These are phyloP conservation scores for Leptographium wingfieldii DNA, from an alignment of 2,329 filamentous ascomycete species.

Conservation along the genomic window DNA sequence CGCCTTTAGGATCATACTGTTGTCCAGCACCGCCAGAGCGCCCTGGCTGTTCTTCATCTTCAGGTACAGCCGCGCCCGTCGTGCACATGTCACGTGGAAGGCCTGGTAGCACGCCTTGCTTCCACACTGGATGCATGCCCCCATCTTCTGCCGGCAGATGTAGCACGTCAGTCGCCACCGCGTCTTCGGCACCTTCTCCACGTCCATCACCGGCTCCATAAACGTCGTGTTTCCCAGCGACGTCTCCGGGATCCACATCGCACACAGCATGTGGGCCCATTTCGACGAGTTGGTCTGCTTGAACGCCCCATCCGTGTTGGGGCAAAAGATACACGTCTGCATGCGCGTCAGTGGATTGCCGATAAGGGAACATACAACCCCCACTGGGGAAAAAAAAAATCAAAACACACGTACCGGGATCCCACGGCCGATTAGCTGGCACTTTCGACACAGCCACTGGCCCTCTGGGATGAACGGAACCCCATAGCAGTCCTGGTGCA, in stretches of 20 bases:
- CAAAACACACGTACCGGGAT: conserved; percentile 47
- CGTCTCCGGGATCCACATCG: conserved; percentile 97
- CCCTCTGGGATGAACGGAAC: conserved; percentile 98
- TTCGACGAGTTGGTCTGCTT: conserved; percentile 95
- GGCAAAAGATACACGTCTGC: conserved; percentile 92
- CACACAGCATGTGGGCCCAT: conserved; percentile 93
- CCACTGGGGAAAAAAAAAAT: conserved; percentile 7
- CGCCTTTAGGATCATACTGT: conserved; percentile 75
- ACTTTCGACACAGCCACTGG: conserved; percentile 96
- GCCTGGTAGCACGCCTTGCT: conserved; percentile 96
- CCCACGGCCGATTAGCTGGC: conserved; percentile 84
- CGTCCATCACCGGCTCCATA: conserved; percentile 96
- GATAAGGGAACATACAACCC: background rate
- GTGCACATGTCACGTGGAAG: conserved; percentile 93
- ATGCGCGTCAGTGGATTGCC: background rate
- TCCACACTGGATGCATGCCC: conserved; percentile 93
- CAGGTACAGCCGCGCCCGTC: conserved; percentile 73
- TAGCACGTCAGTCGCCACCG: conserved; percentile 93
- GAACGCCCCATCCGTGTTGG: conserved; percentile 93
- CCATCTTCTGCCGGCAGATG: conserved; percentile 95
- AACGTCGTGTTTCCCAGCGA: conserved; percentile 91
- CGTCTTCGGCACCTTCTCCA: conserved; percentile 91
- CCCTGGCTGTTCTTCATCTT: conserved; percentile 94
- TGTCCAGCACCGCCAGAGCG: conserved; percentile 61
- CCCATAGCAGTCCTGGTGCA: conserved; percentile 97